Conservation (phyloP, 2,329 filamentous ascomycete species). For the Coniochaeta sp. region DNA sequence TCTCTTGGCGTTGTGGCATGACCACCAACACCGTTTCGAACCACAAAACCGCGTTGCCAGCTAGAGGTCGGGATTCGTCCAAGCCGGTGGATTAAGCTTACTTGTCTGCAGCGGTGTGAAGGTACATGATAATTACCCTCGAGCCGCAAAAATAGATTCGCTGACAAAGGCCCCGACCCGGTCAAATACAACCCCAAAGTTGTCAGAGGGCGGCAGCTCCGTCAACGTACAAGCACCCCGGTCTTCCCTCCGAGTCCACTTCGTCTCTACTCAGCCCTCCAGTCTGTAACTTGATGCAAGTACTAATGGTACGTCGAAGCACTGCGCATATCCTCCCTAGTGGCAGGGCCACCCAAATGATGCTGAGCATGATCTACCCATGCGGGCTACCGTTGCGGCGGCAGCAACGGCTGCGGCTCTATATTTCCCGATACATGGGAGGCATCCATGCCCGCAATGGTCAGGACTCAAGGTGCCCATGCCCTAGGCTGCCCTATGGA, state of each 20-base stretch:
- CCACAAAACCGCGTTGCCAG: no score
- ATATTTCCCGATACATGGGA: neutral
- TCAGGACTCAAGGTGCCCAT: neutral
- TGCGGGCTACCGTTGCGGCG: neutral
- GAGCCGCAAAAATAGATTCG: neutral
- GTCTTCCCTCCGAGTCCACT: no score
- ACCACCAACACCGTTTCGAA: neutral
- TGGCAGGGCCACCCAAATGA: neutral
- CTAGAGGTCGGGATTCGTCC: neutral
- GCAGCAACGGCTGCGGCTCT: neutral
- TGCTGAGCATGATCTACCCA: neutral
- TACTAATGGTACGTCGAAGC: neutral
- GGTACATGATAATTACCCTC: neutral
- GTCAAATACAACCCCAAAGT: neutral
- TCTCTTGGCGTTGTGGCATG: neutral
- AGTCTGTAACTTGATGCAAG: neutral
- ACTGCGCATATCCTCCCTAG: neutral
- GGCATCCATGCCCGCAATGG: neutral
- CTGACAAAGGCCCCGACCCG: neutral
- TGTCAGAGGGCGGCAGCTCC: neutral
- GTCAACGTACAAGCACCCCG: neutral
- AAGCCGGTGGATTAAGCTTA: neutral
- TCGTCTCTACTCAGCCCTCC: no score
- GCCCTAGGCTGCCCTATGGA: neutral
- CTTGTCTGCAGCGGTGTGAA: neutral